Percentiles rank a stretch among this genome's conserved stretches.
These are phyloP conservation scores for Gymnopilus junonius DNA, from an alignment of 768 basidiomycete species.

Conservation along the genomic window DNA sequence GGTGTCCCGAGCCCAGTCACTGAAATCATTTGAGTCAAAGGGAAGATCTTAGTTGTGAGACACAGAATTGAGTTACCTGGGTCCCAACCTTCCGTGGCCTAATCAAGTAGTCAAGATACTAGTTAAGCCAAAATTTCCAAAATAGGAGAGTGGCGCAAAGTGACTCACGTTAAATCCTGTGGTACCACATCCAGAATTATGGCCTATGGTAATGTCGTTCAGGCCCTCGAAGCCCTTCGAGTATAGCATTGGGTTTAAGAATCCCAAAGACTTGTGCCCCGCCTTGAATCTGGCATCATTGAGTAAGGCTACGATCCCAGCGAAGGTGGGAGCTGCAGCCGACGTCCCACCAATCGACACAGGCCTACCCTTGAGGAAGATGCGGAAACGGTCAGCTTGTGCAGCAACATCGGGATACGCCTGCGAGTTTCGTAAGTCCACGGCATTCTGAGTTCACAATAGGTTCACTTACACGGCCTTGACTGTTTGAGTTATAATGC, in stretches of 20 bases:
- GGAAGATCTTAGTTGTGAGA: not conserved
- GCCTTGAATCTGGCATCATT: constrained; percentile 61
- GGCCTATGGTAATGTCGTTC: constrained; percentile 64
- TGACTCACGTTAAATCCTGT: constrained; percentile 63
- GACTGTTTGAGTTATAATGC: constrained; percentile 29
- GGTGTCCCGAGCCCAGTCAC: constrained; percentile 63
- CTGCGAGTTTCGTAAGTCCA: constrained; percentile 28
- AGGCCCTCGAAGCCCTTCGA: constrained; percentile 40
- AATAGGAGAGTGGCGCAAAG: not conserved
- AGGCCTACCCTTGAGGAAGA: constrained; percentile 45
- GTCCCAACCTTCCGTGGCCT: constrained; percentile 65
- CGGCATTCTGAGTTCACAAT: not conserved
- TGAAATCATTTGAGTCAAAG: constrained; percentile 18
- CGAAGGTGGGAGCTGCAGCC: constrained; percentile 65
- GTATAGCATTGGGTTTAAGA: constrained; percentile 70
- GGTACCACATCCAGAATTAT: constrained; percentile 65
- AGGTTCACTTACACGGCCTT: constrained; percentile 53
- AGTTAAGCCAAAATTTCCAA: constrained; percentile 1
- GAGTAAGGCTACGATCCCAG: constrained; percentile 64
- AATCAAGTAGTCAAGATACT: not conserved
- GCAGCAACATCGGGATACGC: constrained; percentile 72
- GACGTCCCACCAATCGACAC: constrained; percentile 65
- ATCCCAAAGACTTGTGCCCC: constrained; percentile 54
- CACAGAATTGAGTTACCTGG: constrained; percentile 43
- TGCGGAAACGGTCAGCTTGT: constrained; percentile 52